Evolutionary conservation across 495 filamentous ascomycete species (phyloP).

Genomic region (Haplographium delicatum): DNA sequence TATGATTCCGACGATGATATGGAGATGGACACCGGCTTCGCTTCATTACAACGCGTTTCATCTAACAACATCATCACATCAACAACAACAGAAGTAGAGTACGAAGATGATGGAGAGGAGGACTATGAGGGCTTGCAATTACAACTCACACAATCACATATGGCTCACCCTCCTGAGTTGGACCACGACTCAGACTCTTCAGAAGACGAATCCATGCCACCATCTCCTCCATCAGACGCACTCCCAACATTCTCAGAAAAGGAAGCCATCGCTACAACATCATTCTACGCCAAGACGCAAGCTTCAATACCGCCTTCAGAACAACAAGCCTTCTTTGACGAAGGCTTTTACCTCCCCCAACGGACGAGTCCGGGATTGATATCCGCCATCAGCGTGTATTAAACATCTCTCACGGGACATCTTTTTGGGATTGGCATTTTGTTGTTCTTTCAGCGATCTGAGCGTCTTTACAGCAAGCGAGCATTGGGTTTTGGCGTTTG

Average conservation of each 20-base stretch:
- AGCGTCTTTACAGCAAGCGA: slow-evolving; percentile 8
- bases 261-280: slow-evolving; percentile 27
- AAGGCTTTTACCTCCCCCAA: slow-evolving; percentile 25
- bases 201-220: slow-evolving; percentile 68
- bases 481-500: slow-evolving; percentile 7
- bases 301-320: slow-evolving; percentile 21
- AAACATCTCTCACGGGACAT: slow-evolving; percentile 3
- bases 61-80: slow-evolving; percentile 27
- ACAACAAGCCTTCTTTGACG: slow-evolving; percentile 25
- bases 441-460: slow-evolving; percentile 21
- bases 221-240: slow-evolving; percentile 67
- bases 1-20: slow-evolving; percentile 47
- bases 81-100: slow-evolving; percentile 38
- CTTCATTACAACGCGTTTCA: slow-evolving; percentile 39
- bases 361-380: slow-evolving; percentile 18
- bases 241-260: slow-evolving; percentile 69
- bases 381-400: slow-evolving; percentile 29
- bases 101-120: slow-evolving; percentile 67
- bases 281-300: slow-evolving; percentile 20
- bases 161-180: slow-evolving; percentile 64
- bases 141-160: slow-evolving; percentile 66
- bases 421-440: background rate
- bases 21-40: slow-evolving; percentile 47
- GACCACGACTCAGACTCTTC: slow-evolving; percentile 63
- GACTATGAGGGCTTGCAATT: slow-evolving; percentile 67